A percentile compares a stretch with the other conserved stretches of the same genome.
Conservation (phyloP, 352 stramenopile species). For the Phytophthora cryptogea region DNA sequence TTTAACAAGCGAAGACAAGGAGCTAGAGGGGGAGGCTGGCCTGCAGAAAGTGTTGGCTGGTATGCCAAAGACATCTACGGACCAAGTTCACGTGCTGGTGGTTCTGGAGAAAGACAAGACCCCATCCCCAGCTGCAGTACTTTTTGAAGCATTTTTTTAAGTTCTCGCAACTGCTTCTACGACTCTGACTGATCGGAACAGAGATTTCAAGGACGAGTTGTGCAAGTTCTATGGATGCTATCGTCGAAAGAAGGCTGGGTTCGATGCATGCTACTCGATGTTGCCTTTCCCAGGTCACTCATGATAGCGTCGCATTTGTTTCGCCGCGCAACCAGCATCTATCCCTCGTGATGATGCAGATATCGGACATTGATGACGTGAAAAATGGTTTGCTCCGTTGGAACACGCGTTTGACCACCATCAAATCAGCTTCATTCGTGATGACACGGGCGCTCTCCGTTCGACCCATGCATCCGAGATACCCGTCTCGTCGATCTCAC, state of each 20-base stretch:
- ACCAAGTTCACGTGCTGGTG: slow-evolving; percentile 1
- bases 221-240: slow-evolving; percentile 31
- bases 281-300: slow-evolving; percentile 24
- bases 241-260: slow-evolving; percentile 19
- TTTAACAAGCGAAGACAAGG: background rate
- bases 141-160: slow-evolving; percentile 15
- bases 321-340: slow-evolving; percentile 26
- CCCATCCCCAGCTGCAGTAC: no score
- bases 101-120: no score
- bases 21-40: background rate
- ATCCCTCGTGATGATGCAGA: slow-evolving; percentile 27
- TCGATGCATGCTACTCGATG: slow-evolving; percentile 31
- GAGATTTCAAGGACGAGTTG: slow-evolving; percentile 16
- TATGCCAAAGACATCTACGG: background rate
- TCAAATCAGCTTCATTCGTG: slow-evolving; percentile 17
- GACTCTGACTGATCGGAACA: slow-evolving; percentile 13
- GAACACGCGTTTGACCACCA: slow-evolving; percentile 17
- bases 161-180: slow-evolving; percentile 20
- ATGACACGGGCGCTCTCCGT: no score
- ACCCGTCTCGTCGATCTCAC: no score
- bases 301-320: slow-evolving; percentile 30
- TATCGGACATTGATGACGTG: slow-evolving; percentile 36
- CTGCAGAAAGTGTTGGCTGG: background rate
- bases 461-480: no score
- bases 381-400: slow-evolving; percentile 32